A percentile compares a stretch with the other conserved stretches of the same genome.
phyloP scores from a whole-genome alignment of 768 basidiomycete genomes.

The Phanerodontia chrysosporium region DNA sequence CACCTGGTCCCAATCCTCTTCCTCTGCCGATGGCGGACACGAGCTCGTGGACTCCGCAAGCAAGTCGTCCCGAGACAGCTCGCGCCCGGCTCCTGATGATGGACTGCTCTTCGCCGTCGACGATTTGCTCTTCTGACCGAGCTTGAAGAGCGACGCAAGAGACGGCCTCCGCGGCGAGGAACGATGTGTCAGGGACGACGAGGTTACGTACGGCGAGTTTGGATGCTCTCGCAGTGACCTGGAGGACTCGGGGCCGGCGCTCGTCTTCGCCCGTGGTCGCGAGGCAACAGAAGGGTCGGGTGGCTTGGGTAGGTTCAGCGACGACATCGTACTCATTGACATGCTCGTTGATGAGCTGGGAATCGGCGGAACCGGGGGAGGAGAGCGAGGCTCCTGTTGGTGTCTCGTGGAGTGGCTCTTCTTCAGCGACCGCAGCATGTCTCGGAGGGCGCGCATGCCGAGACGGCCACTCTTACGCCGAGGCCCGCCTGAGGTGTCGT shows the following conservation, averaged over 20 bases:
- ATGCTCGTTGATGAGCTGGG: slow-evolving; percentile 20
- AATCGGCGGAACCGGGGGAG: slow-evolving; percentile 32
- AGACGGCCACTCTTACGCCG: slow-evolving; percentile 53
- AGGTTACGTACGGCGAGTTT: slow-evolving; percentile 42
- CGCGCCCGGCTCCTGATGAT: not conserved
- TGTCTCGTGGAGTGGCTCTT: slow-evolving; percentile 26
- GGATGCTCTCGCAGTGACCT: slow-evolving; percentile 34
- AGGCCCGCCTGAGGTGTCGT: slow-evolving; percentile 26
- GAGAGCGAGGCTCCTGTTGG: slow-evolving; percentile 17
- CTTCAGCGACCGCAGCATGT: slow-evolving; percentile 69
- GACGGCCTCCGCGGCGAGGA: slow-evolving; percentile 77
- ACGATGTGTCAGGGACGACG: slow-evolving; percentile 38
- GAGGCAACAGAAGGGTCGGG: slow-evolving; percentile 15
- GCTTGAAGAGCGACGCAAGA: slow-evolving; percentile 74
- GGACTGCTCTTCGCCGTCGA: slow-evolving; percentile 14
- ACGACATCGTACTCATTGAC: slow-evolving; percentile 54
- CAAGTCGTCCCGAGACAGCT: slow-evolving; percentile 5
- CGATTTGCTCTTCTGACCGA: slow-evolving; percentile 53
- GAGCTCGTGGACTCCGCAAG: slow-evolving; percentile 4
- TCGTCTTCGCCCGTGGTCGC: slow-evolving; percentile 48
- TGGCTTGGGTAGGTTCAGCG: slow-evolving; percentile 24
- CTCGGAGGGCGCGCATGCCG: slow-evolving; percentile 69
- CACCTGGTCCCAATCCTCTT: slow-evolving; percentile 81
- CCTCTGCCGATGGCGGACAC: slow-evolving; percentile 27
- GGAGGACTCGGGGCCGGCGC: slow-evolving; percentile 49